Evolutionary conservation across 805 yeast species (phyloP).

Genomic region (Starmerella apis): DNA sequence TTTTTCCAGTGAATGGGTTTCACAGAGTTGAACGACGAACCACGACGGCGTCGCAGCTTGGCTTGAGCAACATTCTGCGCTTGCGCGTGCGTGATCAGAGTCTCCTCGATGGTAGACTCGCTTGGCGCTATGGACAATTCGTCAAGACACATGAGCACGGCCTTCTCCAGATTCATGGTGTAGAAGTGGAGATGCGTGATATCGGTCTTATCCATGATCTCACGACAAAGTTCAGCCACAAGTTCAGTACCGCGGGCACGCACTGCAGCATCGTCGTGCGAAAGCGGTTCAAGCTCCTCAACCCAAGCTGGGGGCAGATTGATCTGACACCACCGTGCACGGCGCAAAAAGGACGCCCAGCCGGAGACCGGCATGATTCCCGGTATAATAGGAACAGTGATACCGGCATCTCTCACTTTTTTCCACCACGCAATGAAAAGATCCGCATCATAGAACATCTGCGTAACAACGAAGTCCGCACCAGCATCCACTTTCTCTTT

Average conservation of each 20-base stretch:
- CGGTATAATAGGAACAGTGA: slow-evolving; percentile 81
- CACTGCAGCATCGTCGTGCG: slow-evolving; percentile 82
- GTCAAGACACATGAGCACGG: slow-evolving; percentile 81
- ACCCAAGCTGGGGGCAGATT: slow-evolving; percentile 64
- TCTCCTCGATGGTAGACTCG: slow-evolving; percentile 17
- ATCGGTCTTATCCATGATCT: slow-evolving; percentile 49
- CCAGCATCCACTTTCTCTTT: slow-evolving; percentile 90
- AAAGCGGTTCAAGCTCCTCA: slow-evolving; percentile 62
- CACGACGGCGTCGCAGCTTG: slow-evolving; percentile 40
- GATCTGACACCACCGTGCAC: slow-evolving; percentile 91
- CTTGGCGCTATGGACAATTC: slow-evolving; percentile 43
- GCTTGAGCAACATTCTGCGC: slow-evolving; percentile 8
- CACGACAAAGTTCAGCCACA: slow-evolving; percentile 71
- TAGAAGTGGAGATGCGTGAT: slow-evolving; percentile 87
- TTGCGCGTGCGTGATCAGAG: slow-evolving; percentile 22
- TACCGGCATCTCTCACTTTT: slow-evolving; percentile 56
- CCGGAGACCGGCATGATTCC: slow-evolving; percentile 99
- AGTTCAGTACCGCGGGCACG: slow-evolving; percentile 76
- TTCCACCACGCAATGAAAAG: slow-evolving; percentile 74
- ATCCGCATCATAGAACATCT: slow-evolving; percentile 92
- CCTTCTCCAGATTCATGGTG: slow-evolving; percentile 92
- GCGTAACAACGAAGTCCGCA: slow-evolving; percentile 87
- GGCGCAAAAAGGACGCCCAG: slow-evolving; percentile 79
- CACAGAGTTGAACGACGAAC: slow-evolving; percentile 33
- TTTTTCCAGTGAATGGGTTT: slow-evolving; percentile 96